A percentile compares a stretch with the other conserved stretches of the same genome.
phyloP scores from a whole-genome alignment of 148 eudicot genomes.

The Fagopyrum tataricum region DNA sequence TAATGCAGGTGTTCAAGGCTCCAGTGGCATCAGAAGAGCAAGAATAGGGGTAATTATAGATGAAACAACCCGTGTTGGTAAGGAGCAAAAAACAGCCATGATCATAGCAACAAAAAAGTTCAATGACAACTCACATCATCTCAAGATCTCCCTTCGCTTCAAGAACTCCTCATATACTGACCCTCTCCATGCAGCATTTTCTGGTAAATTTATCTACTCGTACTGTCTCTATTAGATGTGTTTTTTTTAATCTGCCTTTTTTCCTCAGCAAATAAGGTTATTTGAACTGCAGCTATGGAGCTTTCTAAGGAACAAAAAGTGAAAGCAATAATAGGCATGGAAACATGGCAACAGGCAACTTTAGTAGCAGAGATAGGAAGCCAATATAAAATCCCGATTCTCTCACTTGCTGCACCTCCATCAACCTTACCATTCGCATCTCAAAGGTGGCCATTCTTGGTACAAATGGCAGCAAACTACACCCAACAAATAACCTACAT shows the following conservation, averaged over 20 bases:
- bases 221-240: not conserved
- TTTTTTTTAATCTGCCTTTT: not conserved
- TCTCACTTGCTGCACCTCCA: conserved; percentile 25
- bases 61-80: conserved; percentile 12
- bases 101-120: conserved; percentile 13
- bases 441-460: conserved; percentile 32
- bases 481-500: conserved; percentile 26
- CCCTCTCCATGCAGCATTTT: conserved; percentile 18
- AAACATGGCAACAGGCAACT: conserved; percentile 29
- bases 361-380: conserved; percentile 29
- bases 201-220: not conserved
- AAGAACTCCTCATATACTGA: not conserved
- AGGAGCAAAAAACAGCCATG: conserved; percentile 17
- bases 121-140: conserved; percentile 2
- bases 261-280: not conserved
- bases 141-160: conserved; percentile 8
- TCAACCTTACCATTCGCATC: not conserved
- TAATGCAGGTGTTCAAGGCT: not conserved
- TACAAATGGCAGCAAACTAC: conserved; percentile 25
- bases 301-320: conserved; percentile 23
- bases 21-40: not conserved
- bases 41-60: conserved; percentile 14
- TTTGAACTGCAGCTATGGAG: conserved; percentile 21
- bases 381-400: conserved; percentile 27
- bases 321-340: conserved; percentile 24